These are phyloP conservation scores for Phanerochaete sordida DNA, from an alignment of 768 basidiomycete genomes.

Conservation along the genomic window DNA sequence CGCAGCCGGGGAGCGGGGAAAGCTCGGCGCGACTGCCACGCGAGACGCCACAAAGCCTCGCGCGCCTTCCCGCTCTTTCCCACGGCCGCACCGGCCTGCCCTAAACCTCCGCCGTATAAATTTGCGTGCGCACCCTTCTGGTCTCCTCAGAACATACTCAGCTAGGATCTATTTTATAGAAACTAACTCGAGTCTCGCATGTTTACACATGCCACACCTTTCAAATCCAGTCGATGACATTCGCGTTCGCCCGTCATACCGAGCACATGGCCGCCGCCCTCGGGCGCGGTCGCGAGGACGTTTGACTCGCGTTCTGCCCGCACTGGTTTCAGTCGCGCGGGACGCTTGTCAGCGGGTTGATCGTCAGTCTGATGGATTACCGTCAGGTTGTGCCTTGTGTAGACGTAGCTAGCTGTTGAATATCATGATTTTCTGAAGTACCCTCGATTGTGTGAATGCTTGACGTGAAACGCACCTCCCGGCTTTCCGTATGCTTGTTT, in stretches of 20 bases:
- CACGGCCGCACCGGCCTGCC: slow-evolving; percentile 8
- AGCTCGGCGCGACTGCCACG: too few relatives aligned
- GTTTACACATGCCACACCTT: slow-evolving; percentile 71
- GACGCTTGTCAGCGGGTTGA: slow-evolving; percentile 10
- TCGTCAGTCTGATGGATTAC: slow-evolving; percentile 17
- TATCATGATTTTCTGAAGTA: too few relatives aligned
- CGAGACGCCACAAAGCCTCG: neutral
- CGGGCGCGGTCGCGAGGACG: slow-evolving; percentile 53
- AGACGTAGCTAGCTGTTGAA: neutral
- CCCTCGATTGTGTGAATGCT: too few relatives aligned
- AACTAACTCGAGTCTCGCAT: slow-evolving; percentile 77
- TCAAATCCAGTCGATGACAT: slow-evolving; percentile 71
- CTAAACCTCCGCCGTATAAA: slow-evolving; percentile 12
- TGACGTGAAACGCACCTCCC: too few relatives aligned
- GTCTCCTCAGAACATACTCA: slow-evolving; percentile 67
- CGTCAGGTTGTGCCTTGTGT: neutral
- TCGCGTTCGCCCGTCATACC: slow-evolving; percentile 59
- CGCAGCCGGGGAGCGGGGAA: too few relatives aligned
- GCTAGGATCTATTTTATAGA: slow-evolving; percentile 79
- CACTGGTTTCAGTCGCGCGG: slow-evolving; percentile 6
- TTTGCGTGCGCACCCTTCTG: neutral
- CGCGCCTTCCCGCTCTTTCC: neutral
- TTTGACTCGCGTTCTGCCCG: slow-evolving; percentile 38
- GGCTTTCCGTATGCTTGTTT: too few relatives aligned
- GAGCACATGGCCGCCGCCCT: slow-evolving; percentile 46